phyloP scores from a whole-genome alignment of 2,329 filamentous ascomycete species.

The Alternaria angustiovoidea region DNA sequence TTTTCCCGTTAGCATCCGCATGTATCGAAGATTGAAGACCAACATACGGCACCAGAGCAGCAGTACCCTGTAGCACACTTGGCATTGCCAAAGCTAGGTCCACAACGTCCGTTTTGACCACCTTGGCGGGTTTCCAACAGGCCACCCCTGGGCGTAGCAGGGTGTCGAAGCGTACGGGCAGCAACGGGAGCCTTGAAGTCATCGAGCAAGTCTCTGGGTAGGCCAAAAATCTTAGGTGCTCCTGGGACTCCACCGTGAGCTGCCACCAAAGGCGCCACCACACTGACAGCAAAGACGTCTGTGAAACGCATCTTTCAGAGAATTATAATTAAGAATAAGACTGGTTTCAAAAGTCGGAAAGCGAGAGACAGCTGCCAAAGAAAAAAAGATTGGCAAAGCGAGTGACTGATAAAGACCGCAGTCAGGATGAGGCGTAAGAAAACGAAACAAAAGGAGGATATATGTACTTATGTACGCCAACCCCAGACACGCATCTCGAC shows the following conservation, averaged over 20 bases:
- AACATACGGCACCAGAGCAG: slow-evolving; percentile 46
- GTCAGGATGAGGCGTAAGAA: slow-evolving; percentile 6
- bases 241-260: slow-evolving; percentile 43
- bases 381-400: slow-evolving; percentile 7
- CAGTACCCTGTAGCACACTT: slow-evolving; percentile 46
- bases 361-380: slow-evolving; percentile 9
- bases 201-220: slow-evolving; percentile 41
- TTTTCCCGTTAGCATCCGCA: slow-evolving; percentile 2
- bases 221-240: slow-evolving; percentile 46
- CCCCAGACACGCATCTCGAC: neutral
- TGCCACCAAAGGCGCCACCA: slow-evolving; percentile 43
- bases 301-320: slow-evolving; percentile 40
- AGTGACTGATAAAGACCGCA: slow-evolving; percentile 6
- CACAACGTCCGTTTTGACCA: slow-evolving; percentile 47
- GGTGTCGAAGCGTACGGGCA: slow-evolving; percentile 34
- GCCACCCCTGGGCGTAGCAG: slow-evolving; percentile 20
- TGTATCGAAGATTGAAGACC: neutral
- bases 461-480: slow-evolving; percentile 8
- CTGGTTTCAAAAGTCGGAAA: neutral
- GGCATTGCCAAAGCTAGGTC: slow-evolving; percentile 37
- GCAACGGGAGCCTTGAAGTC: slow-evolving; percentile 29
- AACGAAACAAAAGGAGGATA: neutral
- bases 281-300: slow-evolving; percentile 36
- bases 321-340: slow-evolving; percentile 6
- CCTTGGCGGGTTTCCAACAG: slow-evolving; percentile 45